Conservation (phyloP, 2,329 filamentous ascomycete species). For the Penicillium frequentans region DNA sequence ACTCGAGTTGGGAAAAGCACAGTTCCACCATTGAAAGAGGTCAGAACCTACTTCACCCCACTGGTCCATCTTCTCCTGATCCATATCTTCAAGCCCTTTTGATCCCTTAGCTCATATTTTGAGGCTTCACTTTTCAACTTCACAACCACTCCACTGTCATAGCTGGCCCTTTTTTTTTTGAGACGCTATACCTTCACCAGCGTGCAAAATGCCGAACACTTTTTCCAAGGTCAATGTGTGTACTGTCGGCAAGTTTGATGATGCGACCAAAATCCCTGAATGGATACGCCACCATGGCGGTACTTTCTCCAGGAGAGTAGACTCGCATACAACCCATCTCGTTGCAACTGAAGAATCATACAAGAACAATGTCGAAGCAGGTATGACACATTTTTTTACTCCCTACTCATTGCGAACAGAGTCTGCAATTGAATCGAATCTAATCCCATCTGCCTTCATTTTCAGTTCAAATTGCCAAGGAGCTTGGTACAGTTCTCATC, state of each 20-base stretch:
- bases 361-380: conserved; percentile 46
- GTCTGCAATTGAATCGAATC: neutral
- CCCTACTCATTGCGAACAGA: neutral
- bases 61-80: neutral
- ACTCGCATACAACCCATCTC: conserved; percentile 67
- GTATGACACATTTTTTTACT: conserved; percentile 23
- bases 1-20: neutral
- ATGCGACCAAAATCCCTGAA: conserved; percentile 57
- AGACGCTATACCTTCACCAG: neutral
- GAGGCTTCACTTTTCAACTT: neutral
- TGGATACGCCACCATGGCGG: conserved; percentile 69
- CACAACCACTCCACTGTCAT: neutral
- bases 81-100: neutral
- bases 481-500: conserved; percentile 41
- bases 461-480: conserved; percentile 43
- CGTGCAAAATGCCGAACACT: conserved; percentile 36
- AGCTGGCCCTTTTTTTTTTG: neutral
- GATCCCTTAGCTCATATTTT: neutral
- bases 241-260: conserved; percentile 58
- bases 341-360: conserved; percentile 66
- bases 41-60: neutral
- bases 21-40: neutral
- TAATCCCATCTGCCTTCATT: conserved; percentile 18
- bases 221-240: conserved; percentile 59
- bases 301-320: conserved; percentile 53